Evolutionary conservation across 2,329 filamentous ascomycete species (phyloP).

Genomic region (Aspergillus floridensis): DNA sequence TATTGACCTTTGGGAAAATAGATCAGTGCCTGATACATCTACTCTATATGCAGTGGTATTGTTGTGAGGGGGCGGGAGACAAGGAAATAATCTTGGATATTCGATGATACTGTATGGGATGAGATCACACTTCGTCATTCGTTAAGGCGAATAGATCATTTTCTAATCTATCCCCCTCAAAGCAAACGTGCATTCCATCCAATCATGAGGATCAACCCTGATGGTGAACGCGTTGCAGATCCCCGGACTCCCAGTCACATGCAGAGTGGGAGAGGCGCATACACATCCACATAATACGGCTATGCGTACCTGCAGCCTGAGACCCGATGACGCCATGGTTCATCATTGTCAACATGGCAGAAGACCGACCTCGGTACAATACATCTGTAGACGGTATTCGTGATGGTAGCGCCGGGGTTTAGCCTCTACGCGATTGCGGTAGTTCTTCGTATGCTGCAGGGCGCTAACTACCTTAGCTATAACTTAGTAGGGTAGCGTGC

Average conservation of each 20-base stretch:
- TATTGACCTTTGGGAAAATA: not conserved
- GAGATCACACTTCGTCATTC: not conserved
- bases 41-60: not conserved
- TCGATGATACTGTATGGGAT: not conserved
- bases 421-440: too few relatives aligned
- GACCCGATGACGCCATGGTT: not conserved
- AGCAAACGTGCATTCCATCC: not conserved
- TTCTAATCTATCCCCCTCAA: too few relatives aligned
- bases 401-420: too few relatives aligned
- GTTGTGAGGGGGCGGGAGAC: too few relatives aligned
- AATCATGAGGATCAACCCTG: not conserved
- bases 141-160: too few relatives aligned
- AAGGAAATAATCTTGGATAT: not conserved
- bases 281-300: not conserved
- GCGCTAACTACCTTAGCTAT: too few relatives aligned
- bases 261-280: not conserved
- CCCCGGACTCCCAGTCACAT: not conserved
- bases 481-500: too few relatives aligned
- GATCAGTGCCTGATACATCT: not conserved
- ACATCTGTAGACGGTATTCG: too few relatives aligned
- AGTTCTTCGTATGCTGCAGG: too few relatives aligned
- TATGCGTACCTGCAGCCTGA: not conserved
- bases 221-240: not conserved
- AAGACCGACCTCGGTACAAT: not conserved
- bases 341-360: not conserved